A percentile compares a stretch with the other conserved stretches of the same genome.
phyloP scores from a whole-genome alignment of 192 early-diverging fungal genomes.

The Piromyces sp. region DNA sequence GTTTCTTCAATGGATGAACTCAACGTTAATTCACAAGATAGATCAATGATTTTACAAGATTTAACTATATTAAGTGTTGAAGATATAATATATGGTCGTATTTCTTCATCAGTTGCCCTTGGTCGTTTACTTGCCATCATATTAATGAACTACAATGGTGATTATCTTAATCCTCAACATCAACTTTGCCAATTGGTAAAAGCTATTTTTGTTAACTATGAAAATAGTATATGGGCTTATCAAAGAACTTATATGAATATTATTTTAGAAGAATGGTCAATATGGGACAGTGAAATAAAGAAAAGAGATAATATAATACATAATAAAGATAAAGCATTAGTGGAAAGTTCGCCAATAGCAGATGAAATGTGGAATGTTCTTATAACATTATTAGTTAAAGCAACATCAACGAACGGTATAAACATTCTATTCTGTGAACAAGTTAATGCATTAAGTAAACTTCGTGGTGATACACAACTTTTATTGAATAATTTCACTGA shows the following conservation, averaged over 20 bases:
- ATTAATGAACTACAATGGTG: constrained; percentile 11
- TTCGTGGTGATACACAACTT: neutral
- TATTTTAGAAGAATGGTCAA: constrained; percentile 63
- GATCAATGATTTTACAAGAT: constrained; percentile 82
- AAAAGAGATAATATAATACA: neutral
- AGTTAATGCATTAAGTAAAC: neutral
- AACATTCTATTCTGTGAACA: neutral
- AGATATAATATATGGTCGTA: constrained; percentile 61
- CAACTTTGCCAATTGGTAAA: constrained; percentile 30
- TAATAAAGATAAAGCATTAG: neutral
- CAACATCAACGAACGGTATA: neutral
- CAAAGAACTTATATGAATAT: constrained; percentile 60
- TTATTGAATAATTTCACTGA: neutral
- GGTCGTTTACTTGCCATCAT: constrained; percentile 52
- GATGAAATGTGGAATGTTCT: neutral
- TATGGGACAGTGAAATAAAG: constrained; percentile 1
- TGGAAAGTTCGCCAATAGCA: neutral
- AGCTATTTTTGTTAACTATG: constrained; percentile 28
- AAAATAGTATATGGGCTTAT: constrained; percentile 45
- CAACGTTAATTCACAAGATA: constrained; percentile 60
- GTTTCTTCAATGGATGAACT: constrained; percentile 16
- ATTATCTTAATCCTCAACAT: constrained; percentile 11
- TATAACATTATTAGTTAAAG: neutral
- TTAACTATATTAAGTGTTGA: constrained; percentile 59
- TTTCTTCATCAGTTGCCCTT: constrained; percentile 57